These are phyloP conservation scores for Metschnikowia lochheadii DNA, from an alignment of 805 yeast genomes.

Conservation along the genomic window DNA sequence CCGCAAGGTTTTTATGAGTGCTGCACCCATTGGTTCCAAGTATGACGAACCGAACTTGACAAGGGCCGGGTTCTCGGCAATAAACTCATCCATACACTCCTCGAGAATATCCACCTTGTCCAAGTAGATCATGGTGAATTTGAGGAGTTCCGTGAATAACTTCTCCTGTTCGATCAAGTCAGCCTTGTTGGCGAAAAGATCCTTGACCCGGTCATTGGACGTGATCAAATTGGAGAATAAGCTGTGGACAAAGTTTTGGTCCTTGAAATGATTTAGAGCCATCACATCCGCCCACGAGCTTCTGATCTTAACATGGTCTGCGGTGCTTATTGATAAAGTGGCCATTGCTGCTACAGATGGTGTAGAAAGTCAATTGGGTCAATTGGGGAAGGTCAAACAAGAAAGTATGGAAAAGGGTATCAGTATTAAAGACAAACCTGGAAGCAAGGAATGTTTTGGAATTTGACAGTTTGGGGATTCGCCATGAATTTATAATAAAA, in stretches of 20 bases:
- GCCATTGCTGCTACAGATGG: slow-evolving; percentile 5
- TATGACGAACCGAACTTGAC: slow-evolving; percentile 24
- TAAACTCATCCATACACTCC: slow-evolving; percentile 32
- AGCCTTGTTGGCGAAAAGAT: slow-evolving; percentile 19
- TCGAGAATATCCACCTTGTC: slow-evolving; percentile 25
- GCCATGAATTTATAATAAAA: neutral
- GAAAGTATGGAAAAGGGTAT: neutral
- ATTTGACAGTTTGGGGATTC: slow-evolving; percentile 3
- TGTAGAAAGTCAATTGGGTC: neutral
- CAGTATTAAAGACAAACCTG: neutral
- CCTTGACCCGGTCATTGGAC: slow-evolving; percentile 25
- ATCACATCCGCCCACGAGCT: slow-evolving; percentile 34
- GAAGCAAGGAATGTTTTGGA: neutral
- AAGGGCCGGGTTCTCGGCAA: slow-evolving; percentile 27
- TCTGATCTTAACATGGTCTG: slow-evolving; percentile 22
- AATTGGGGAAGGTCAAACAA: neutral
- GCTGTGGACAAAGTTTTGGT: slow-evolving; percentile 27
- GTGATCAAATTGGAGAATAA: slow-evolving; percentile 33
- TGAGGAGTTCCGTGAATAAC: slow-evolving; percentile 35
- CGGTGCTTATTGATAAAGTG: slow-evolving; percentile 6
- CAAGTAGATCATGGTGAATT: slow-evolving; percentile 29
- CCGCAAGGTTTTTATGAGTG: slow-evolving; percentile 35
- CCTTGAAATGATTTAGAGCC: slow-evolving; percentile 26
- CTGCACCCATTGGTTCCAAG: slow-evolving; percentile 41
- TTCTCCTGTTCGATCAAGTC: slow-evolving; percentile 27